Percentiles rank a stretch among this genome's conserved stretches.
These are phyloP conservation scores for Sclerotinia glacialis DNA, from an alignment of 2,329 filamentous ascomycete species.

Conservation along the genomic window DNA sequence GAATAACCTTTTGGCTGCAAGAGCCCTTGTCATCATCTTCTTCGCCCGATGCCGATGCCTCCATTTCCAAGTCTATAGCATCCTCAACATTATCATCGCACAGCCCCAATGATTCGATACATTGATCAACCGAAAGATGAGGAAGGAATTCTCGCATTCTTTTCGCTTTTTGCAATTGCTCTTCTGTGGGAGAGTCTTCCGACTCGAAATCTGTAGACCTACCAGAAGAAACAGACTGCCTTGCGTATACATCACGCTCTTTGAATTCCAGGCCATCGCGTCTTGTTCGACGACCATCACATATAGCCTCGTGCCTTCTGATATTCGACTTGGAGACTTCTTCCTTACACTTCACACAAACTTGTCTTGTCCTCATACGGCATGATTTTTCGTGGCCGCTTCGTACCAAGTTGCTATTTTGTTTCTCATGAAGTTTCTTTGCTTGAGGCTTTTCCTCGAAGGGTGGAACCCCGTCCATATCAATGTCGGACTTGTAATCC, in stretches of 20 bases:
- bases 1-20: background rate
- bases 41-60: background rate
- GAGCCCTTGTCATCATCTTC: background rate
- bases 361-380: background rate
- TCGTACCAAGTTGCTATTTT: background rate
- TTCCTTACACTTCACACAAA: background rate
- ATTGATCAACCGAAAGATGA: background rate
- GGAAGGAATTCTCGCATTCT: background rate
- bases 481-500: background rate
- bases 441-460: background rate
- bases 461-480: background rate
- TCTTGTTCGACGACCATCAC: background rate
- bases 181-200: background rate
- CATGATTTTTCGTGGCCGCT: background rate
- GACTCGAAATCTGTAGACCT: background rate
- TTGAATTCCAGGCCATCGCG: background rate
- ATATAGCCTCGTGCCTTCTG: background rate
- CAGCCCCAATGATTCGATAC: background rate
- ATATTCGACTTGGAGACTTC: background rate
- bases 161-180: background rate
- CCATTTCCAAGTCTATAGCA: background rate
- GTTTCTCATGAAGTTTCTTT: background rate
- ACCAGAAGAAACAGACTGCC: background rate
- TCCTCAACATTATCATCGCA: background rate
- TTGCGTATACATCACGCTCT: background rate